These are phyloP conservation scores for Phytopythium helicoides DNA, from an alignment of 352 stramenopile species.

Conservation along the genomic window DNA sequence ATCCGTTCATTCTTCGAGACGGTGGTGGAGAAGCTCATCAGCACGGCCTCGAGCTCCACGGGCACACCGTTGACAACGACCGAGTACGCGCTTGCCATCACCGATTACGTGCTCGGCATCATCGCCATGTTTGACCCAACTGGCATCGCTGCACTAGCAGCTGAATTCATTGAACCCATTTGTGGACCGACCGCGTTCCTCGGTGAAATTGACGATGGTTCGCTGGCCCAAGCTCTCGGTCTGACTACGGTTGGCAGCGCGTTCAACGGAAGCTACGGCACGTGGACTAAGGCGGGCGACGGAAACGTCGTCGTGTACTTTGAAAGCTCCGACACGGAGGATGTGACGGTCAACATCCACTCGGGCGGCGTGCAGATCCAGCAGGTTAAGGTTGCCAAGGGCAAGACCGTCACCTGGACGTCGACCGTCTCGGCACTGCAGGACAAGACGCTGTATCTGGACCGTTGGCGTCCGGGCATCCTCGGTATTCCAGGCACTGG, in stretches of 20 bases:
- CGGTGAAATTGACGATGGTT: conserved; percentile 55
- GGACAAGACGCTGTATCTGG: conserved; percentile 68
- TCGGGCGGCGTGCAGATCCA: conserved; percentile 33
- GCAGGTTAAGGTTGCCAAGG: conserved; percentile 28
- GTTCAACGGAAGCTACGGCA: conserved; percentile 35
- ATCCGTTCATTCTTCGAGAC: conserved; percentile 52
- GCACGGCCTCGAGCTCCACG: conserved; percentile 17
- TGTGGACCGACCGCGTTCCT: conserved; percentile 56
- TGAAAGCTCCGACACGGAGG: conserved; percentile 30
- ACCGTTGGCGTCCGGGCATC: conserved; percentile 60
- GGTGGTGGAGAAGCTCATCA: conserved; percentile 57
- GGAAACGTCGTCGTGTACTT: conserved; percentile 41
- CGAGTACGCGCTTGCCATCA: conserved; percentile 38
- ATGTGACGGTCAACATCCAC: conserved; percentile 44
- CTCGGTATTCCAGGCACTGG: conserved; percentile 50
- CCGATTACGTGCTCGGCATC: conserved; percentile 33
- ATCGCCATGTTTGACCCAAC: conserved; percentile 51
- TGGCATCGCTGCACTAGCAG: conserved; percentile 38
- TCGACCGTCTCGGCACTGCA: conserved; percentile 31
- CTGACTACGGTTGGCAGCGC: conserved; percentile 35
- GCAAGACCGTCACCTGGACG: conserved; percentile 36
- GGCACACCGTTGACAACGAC: conserved; percentile 30
- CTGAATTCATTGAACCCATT: conserved; percentile 56
- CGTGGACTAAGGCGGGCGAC: conserved; percentile 41
- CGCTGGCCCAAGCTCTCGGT: conserved; percentile 33